Base-by-base conservation (phyloP, 2,329 filamentous ascomycete genomes). In the Cryphonectria nitschkei region DNA sequence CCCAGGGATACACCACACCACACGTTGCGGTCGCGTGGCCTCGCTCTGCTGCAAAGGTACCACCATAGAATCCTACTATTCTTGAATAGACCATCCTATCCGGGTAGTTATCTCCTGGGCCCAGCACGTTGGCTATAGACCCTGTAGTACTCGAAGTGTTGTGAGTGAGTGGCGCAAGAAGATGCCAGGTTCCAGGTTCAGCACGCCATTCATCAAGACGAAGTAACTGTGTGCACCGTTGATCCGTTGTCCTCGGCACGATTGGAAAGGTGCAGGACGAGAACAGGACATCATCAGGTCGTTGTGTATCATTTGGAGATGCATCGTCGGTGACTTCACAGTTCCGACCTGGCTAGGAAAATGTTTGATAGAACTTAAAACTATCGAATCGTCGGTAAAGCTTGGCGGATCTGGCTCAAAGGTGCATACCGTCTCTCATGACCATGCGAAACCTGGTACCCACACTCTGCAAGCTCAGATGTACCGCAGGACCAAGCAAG, bases 71-170 rank as follows among this genome's bases (percentile, higher is more conserved):
- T 19, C 54, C 54, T 58, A 32, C 54, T 58, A 32, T 58, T 32
- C n/a, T 50, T 50, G 7, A 58, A 19, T 34, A 13, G 5, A 29
- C 54, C 54, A 34, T 58, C 54, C 29, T 14, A 58, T 58, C 54
- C 29, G 54, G 54, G 54, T 58, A 58, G 26, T 58, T 32, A 58
- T 58, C 54, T 58, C 54, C 54, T 58, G 14, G 54, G 29, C 14
- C 29, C 54, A 8, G 16, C 26, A 16, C 13, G 13, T 19, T 58
- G 54, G 14, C 32, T 58, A 19, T 19, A 14, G 4, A 32, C 54
- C 26, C 14, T 29, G 8, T 58, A 16, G 14, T 39, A 3, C n/a
- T 26, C 26, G 29, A 39, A 19, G 34, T 26, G 16, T 50, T 50
- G 16, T 50, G 46, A n/a, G 46, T 19, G 22, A 22, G 58, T 61